These are phyloP conservation scores for Kwoniella mangroviensis DNA, from an alignment of 768 basidiomycete species.

Conservation along the genomic window DNA sequence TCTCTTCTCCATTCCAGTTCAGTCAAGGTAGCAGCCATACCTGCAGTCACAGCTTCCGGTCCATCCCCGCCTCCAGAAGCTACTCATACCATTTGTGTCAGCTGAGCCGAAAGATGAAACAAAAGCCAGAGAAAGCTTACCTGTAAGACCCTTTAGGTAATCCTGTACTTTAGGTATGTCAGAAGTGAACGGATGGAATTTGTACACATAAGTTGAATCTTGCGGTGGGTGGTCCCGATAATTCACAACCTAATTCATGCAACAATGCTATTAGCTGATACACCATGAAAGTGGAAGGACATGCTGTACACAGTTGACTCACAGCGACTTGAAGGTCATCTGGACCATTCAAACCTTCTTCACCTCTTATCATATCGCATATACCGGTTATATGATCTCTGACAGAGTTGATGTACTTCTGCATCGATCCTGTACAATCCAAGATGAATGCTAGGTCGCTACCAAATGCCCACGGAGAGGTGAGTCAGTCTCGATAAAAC, in stretches of 20 bases:
- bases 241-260: slow-evolving; percentile 69
- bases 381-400: slow-evolving; percentile 97
- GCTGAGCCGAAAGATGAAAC: too few species aligned
- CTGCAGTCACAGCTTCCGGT: slow-evolving; percentile 95
- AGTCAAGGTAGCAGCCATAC: slow-evolving; percentile 74
- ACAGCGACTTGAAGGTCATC: slow-evolving; percentile 84
- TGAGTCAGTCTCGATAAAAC: too few species aligned
- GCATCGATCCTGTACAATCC: slow-evolving; percentile 78
- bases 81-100: slow-evolving; percentile 21
- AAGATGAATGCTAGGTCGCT: slow-evolving; percentile 89
- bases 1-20: slow-evolving; percentile 87
- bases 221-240: slow-evolving; percentile 98
- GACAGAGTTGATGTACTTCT: slow-evolving; percentile 61
- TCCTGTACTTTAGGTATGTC: slow-evolving; percentile 85
- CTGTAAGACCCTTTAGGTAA: slow-evolving; percentile 71
- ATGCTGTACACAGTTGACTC: slow-evolving; percentile 22
- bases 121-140: slow-evolving; percentile 26
- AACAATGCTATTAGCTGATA: not conserved
- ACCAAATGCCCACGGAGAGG: not conserved
- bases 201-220: slow-evolving; percentile 91
- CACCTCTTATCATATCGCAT: slow-evolving; percentile 90
- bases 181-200: slow-evolving; percentile 92
- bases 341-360: slow-evolving; percentile 80
- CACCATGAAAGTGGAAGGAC: not conserved
- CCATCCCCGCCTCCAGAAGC: slow-evolving; percentile 68